These are phyloP conservation scores for Carex pumila DNA, from an alignment of 176 grass and related monocot species.

Conservation along the genomic window DNA sequence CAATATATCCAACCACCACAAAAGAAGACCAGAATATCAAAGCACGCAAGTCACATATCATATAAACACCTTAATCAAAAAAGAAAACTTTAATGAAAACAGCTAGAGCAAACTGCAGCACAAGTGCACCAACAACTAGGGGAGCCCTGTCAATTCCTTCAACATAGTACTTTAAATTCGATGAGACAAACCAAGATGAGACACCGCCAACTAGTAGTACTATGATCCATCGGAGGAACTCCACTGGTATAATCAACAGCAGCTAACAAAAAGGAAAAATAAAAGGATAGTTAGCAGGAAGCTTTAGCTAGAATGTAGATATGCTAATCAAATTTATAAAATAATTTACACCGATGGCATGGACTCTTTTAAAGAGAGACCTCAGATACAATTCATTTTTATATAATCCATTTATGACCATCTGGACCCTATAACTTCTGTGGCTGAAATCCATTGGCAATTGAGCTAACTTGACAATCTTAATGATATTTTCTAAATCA, in stretches of 20 bases:
- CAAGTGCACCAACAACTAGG: conserved; percentile 50
- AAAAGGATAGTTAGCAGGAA: not conserved
- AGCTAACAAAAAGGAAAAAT: conserved; percentile 45
- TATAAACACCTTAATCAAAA: conserved; percentile 46
- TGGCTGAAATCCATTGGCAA: not conserved
- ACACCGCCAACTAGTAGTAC: conserved; percentile 52
- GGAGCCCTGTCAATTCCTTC: conserved; percentile 60
- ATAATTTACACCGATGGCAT: not conserved
- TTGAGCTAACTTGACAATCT: not conserved
- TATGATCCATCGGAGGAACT: conserved; percentile 79
- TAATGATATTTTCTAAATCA: not conserved
- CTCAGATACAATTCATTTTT: not conserved
- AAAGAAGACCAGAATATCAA: not conserved
- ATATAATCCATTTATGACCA: not conserved
- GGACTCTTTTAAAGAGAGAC: not conserved
- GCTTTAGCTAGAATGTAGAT: not conserved
- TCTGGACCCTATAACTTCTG: not conserved
- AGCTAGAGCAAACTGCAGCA: conserved; percentile 74
- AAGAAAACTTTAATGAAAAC: conserved; percentile 97
- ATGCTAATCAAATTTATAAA: not conserved
- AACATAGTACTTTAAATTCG: conserved; percentile 65
- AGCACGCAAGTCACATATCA: not conserved
- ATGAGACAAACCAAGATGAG: conserved; percentile 78
- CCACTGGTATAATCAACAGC: conserved; percentile 75
- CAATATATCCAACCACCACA: conserved; percentile 1